Conservation (phyloP, 2,329 filamentous ascomycete genomes). For the Monosporascus cannonballus region DNA sequence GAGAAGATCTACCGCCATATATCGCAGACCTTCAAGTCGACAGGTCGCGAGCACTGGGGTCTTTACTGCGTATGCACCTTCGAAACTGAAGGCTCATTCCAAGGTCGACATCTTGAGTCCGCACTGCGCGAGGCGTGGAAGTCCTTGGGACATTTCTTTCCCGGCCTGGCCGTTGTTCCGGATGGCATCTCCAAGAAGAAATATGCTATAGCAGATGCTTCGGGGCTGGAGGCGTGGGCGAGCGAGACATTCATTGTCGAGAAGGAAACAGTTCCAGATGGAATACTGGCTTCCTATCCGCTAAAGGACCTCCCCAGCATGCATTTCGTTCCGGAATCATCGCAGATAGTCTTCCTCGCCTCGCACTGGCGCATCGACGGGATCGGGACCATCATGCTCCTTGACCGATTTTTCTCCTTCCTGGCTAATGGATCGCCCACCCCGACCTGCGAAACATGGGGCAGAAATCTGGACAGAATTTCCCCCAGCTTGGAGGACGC, state of each 20-base stretch:
- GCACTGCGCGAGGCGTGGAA: constrained; percentile 3
- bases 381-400: too few species aligned
- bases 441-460: too few species aligned
- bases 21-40: background rate
- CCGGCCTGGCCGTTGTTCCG: background rate
- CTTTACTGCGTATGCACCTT: constrained; percentile 1
- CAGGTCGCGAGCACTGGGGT: constrained; percentile 1
- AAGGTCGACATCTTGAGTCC: background rate
- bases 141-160: constrained; percentile 1
- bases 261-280: background rate
- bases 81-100: background rate
- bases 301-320: background rate
- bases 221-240: background rate
- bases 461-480: background rate
- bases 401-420: too few species aligned
- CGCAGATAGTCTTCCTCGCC: too few species aligned
- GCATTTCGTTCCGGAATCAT: constrained; percentile 1
- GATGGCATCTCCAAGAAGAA: constrained; percentile 1
- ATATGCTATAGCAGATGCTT: background rate
- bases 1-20: constrained; percentile 2
- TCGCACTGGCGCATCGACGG: too few species aligned
- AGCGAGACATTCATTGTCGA: constrained; percentile 2
- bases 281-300: constrained; percentile 1
- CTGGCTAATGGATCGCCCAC: too few species aligned
- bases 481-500: constrained; percentile 2